Base-by-base conservation (phyloP, 352 stramenopile genomes). In the Phytophthora sp. region DNA sequence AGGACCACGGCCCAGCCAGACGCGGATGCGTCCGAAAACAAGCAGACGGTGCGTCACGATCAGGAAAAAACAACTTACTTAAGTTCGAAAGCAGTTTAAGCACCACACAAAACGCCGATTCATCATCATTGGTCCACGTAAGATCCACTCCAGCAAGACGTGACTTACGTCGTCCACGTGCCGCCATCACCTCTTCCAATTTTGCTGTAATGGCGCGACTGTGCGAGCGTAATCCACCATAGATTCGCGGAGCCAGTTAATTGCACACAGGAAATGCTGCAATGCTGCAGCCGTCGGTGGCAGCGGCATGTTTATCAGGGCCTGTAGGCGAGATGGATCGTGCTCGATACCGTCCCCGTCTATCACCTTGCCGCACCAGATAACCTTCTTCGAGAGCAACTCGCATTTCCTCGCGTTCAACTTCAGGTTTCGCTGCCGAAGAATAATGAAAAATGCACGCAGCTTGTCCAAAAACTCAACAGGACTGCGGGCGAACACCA, bases 351-450 rank as follows among this genome's bases (percentile, higher is more conserved):
- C 52, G 20, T 21, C n/a, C 8, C 32, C 34, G 5, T 18, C 17
- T 20, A 74, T 56, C 11, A 66, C n/a, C 4, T 35, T 27, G 11
- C 58, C 66, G 30, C 57, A 76, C 67, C 67, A 76, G 17, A 52
- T 8, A 1, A 67, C 32, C 17, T 56, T 30, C 1, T 32, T 13
- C 38, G 15, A 17, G 23, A 71, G 69, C 23, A 72, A n/a, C n/a
- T n/a, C n/a, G n/a, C 27, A 34, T 20, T 28, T 66, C 72, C 31
- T 18, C 28, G 56, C 35, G 64, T 54, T 71, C 5, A 69, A 49
- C 55, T 72, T 76, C 3, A 76, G 35, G 4, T 43, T 51, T 21
- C 3, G 32, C 2, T 23, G 35, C 8, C 43, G 11, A 3, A 10
- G 3, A 4, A 65, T 21, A 7, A 68, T 15, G 20, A 69, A 68